phyloP scores from a whole-genome alignment of 2,329 filamentous ascomycete species.

The Neopestalotiopsis sp. region DNA sequence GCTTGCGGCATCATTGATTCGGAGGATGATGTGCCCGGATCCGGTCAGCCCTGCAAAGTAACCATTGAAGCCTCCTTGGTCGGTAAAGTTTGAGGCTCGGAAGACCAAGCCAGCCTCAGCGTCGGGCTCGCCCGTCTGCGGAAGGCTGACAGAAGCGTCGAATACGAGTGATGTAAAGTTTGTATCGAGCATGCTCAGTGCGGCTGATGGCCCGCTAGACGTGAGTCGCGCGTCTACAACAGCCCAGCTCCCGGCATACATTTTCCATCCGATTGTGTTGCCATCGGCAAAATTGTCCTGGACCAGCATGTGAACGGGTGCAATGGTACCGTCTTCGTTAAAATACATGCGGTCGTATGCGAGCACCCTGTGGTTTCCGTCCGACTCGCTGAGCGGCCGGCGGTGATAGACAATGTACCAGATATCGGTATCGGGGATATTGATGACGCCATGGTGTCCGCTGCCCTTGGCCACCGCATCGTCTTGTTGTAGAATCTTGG shows the following conservation, averaged over 20 bases:
- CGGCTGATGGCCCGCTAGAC: slow-evolving; percentile 23
- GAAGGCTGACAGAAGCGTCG: slow-evolving; percentile 28
- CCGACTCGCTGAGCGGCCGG: slow-evolving; percentile 46
- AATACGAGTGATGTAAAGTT: slow-evolving; percentile 40
- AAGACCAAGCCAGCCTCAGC: slow-evolving; percentile 12
- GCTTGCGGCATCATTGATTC: background rate
- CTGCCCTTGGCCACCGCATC: slow-evolving; percentile 39
- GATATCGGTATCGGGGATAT: slow-evolving; percentile 41
- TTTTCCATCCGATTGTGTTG: slow-evolving; percentile 42
- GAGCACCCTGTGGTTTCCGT: slow-evolving; percentile 50
- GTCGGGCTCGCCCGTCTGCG: background rate
- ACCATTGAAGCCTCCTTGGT: background rate
- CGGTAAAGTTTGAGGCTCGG: background rate
- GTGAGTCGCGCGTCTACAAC: slow-evolving; percentile 33
- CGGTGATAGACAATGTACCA: slow-evolving; percentile 54
- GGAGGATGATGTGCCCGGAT: background rate
- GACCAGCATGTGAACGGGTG: slow-evolving; percentile 48
- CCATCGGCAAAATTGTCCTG: slow-evolving; percentile 48
- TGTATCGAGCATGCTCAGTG: slow-evolving; percentile 39
- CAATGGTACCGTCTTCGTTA: slow-evolving; percentile 46
- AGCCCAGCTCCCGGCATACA: slow-evolving; percentile 31
- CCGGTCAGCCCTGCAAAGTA: slow-evolving; percentile 8
- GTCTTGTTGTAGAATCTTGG: slow-evolving; percentile 44
- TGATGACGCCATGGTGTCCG: slow-evolving; percentile 47
- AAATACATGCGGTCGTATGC: slow-evolving; percentile 56